Percentiles rank a stretch among this genome's conserved stretches.
These are phyloP conservation scores for Zea mays DNA, from an alignment of 176 grass and related monocot species.

Conservation along the genomic window Zm-B73-REFERENCE-NAM-5.0 NC_050104.1:14972001-14972500, in stretches of 20 bases:
- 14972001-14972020: slow-evolving; percentile 11
- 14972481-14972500: slow-evolving; percentile 5
- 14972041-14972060: slow-evolving; percentile 14
- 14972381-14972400: not conserved
- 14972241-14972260: slow-evolving; percentile 17
- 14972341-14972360: slow-evolving; percentile 17
- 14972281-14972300: slow-evolving; percentile 12
- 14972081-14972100: not conserved
- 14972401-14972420: slow-evolving; percentile 5
- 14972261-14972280: slow-evolving; percentile 7
- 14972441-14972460: slow-evolving; percentile 20
- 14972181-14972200: slow-evolving; percentile 19
- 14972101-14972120: slow-evolving; percentile 3
- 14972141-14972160: not conserved
- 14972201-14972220: slow-evolving; percentile 17
- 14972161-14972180: not conserved
- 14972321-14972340: not conserved
- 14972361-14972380: not conserved
- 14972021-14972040: slow-evolving; percentile 2
- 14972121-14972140: slow-evolving; percentile 7
- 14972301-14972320: slow-evolving; percentile 18
- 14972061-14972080: not conserved
- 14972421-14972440: slow-evolving; percentile 4
- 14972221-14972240: slow-evolving; percentile 7
- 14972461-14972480: slow-evolving; percentile 16